Evolutionary conservation across 345 rosid species (phyloP), one percentile per base, ranked within the genome.

Genomic region (Citrus unshiu): DNA sequence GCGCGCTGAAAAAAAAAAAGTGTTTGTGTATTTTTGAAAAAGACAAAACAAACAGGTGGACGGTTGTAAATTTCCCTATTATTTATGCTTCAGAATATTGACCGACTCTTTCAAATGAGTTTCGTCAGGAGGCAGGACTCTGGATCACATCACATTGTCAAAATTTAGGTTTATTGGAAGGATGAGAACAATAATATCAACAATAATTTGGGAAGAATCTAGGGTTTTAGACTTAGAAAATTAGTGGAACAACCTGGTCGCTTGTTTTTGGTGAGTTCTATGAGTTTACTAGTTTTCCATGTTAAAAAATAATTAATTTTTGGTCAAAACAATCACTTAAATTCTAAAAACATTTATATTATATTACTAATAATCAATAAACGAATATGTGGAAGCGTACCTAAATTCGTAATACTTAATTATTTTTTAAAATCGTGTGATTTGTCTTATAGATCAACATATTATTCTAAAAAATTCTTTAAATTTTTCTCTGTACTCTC

Each of bases 331-430:
- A 39, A 9, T 39, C 43, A 37, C 40, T 37, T 7, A 37, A 37
- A 37, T 37, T 37, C 9, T 37, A 7, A 0, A 0, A 37, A 37
- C 2, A 37, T 37, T 37, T 7, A 7, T 37, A 37, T 37, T 7
- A 8, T 7, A 2, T 7, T 37, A 37, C 0, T 7, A 7, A 37
- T 0, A 37, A 7, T 37, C 1, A 37, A 37, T 37, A 37, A 37
- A 37, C 0, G 9, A 37, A 37, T 37, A 37, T 0, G 0, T 37
- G 9, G 0, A 37, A 37, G 0, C 2, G 0, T 37, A 7, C 0
- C 0, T 37, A 37, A 37, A 37, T 37, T 0, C 0, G 2, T 37
- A 37, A 37, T 37, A 37, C 0, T 7, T 6, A 1, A 37, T 37
- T 37, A 37, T 0, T 37, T 0, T 7, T 37, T 37, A 37, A 37